Conservation (phyloP, 257 asterid species). For the Craterostigma plantagineum region DNA sequence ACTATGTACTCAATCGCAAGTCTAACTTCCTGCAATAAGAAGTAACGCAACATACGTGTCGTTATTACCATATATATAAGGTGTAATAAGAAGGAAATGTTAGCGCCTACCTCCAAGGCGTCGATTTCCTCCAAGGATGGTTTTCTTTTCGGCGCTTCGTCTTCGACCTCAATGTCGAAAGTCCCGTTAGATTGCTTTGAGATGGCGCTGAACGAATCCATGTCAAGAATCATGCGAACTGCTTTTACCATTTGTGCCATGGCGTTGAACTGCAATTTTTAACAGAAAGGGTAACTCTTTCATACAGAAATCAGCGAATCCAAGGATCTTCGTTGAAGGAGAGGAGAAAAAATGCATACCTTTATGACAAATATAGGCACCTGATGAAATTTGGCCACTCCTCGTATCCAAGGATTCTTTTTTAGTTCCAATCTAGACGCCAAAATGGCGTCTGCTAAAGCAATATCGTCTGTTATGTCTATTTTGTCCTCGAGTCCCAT, state of each 20-base stretch:
- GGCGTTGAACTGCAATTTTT: slow-evolving; percentile 46
- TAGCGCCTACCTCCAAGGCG: slow-evolving; percentile 99
- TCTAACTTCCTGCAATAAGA: slow-evolving; percentile 58
- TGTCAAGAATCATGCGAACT: slow-evolving; percentile 67
- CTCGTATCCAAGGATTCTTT: slow-evolving; percentile 86
- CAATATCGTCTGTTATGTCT: slow-evolving; percentile 63
- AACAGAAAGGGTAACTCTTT: slow-evolving; percentile 3
- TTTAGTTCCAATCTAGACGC: slow-evolving; percentile 64
- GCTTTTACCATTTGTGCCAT: slow-evolving; percentile 98
- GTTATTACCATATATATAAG: too few species aligned
- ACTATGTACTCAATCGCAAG: slow-evolving; percentile 94
- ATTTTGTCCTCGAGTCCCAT: slow-evolving; percentile 84
- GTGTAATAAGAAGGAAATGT: slow-evolving; percentile 2
- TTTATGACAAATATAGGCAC: slow-evolving; percentile 72
- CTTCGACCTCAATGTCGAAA: slow-evolving; percentile 57
- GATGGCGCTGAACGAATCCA: slow-evolving; percentile 51
- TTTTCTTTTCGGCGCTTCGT: slow-evolving; percentile 67
- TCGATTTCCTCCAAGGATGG: slow-evolving; percentile 95
- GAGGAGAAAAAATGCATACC: slow-evolving; percentile 27
- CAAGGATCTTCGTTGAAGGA: neutral
- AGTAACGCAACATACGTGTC: too few species aligned
- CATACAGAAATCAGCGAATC: too few species aligned
- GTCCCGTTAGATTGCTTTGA: slow-evolving; percentile 22
- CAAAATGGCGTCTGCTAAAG: slow-evolving; percentile 68
- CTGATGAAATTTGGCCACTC: slow-evolving; percentile 79